phyloP scores from a whole-genome alignment of 352 stramenopile genomes.

The Pythium apleroticum region DNA sequence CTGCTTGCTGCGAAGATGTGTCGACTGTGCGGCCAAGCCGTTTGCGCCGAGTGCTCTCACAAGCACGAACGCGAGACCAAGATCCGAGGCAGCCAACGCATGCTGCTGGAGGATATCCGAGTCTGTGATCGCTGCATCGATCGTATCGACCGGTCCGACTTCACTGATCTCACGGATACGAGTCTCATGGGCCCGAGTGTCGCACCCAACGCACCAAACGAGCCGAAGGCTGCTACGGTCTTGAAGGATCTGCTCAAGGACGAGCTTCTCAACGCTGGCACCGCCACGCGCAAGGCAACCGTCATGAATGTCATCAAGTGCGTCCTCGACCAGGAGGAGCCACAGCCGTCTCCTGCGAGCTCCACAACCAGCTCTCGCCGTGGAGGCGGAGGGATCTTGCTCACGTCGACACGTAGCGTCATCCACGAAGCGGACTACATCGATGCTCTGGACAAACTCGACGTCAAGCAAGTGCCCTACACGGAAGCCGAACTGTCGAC shows the following conservation, averaged over 20 bases:
- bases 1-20: constrained; percentile 45
- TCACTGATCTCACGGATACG: constrained; percentile 31
- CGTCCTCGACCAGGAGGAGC: constrained; percentile 40
- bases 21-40: constrained; percentile 55
- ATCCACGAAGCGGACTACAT: constrained; percentile 15
- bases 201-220: constrained; percentile 25
- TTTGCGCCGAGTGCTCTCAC: constrained; percentile 46
- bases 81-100: not conserved
- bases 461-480: constrained; percentile 5
- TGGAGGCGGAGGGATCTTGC: not conserved
- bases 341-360: not conserved
- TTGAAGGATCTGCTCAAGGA: constrained; percentile 43
- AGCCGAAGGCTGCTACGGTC: constrained; percentile 22
- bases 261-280: constrained; percentile 29
- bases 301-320: constrained; percentile 50
- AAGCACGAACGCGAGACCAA: constrained; percentile 27
- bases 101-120: constrained; percentile 20
- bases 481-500: not conserved
- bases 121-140: constrained; percentile 55
- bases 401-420: not conserved
- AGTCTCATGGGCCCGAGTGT: constrained; percentile 30
- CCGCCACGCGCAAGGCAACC: constrained; percentile 32
- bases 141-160: constrained; percentile 51
- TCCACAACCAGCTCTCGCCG: not conserved
- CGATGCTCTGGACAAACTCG: constrained; percentile 17